Percentiles rank a stretch among this genome's conserved stretches.
Evolutionary conservation across 2,329 filamentous ascomycete genomes (phyloP).

Genomic region (Fusarium protoensiforme): DNA sequence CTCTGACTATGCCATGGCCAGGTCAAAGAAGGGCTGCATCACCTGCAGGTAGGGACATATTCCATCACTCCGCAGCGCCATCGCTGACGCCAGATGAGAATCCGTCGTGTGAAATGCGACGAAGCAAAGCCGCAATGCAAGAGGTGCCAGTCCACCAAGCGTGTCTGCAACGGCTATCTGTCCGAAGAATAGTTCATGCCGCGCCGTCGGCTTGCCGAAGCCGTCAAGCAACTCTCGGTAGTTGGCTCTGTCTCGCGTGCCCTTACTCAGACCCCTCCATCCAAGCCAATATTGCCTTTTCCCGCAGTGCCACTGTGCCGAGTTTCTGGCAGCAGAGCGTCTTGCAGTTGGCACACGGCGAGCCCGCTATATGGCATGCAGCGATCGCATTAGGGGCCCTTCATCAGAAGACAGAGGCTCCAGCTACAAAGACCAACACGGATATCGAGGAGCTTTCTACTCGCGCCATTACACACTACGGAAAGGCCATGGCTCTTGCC

Average conservation of each 20-base stretch:
- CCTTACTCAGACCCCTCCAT: neutral
- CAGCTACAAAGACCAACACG: neutral
- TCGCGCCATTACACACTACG: conserved; percentile 37
- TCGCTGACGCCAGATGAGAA: conserved; percentile 18
- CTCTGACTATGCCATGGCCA: neutral
- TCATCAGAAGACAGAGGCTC: conserved; percentile 28
- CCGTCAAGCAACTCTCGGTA: conserved; percentile 33
- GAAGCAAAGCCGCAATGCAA: conserved; percentile 42
- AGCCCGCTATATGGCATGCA: conserved; percentile 45
- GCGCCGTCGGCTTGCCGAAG: conserved; percentile 41
- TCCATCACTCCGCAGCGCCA: neutral
- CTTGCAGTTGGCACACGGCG: conserved; percentile 43
- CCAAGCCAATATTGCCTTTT: conserved; percentile 36
- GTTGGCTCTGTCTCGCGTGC: conserved; percentile 32
- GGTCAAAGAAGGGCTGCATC: conserved; percentile 1
- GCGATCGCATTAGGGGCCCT: conserved; percentile 44
- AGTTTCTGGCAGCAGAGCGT: conserved; percentile 41
- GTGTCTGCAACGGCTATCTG: conserved; percentile 45
- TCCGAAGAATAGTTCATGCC: conserved; percentile 16
- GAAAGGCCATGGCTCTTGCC: conserved; percentile 38
- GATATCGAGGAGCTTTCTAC: conserved; percentile 1
- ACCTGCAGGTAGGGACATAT: neutral
- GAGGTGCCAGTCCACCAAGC: conserved; percentile 24
- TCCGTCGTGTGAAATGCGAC: conserved; percentile 47
- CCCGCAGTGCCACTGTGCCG: conserved; percentile 41